Evolutionary conservation across 192 early-diverging fungal genomes (phyloP).

Genomic region (Linnemannia zychae): DNA sequence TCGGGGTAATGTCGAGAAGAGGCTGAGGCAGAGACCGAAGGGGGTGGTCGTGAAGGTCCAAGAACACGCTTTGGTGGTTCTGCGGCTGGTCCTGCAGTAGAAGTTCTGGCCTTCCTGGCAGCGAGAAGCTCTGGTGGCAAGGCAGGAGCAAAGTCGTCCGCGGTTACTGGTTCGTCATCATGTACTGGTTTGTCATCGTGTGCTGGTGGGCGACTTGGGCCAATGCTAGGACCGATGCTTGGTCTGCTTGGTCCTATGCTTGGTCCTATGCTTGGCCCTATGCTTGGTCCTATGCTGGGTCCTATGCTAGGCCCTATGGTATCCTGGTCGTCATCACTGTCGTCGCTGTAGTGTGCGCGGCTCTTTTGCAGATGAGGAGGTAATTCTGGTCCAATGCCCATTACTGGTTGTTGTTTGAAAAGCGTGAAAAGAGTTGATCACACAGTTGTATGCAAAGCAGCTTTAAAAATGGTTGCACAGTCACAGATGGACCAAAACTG

Average conservation of each 20-base stretch:
- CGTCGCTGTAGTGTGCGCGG: neutral
- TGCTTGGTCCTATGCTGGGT: constrained; percentile 32
- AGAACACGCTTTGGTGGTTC: constrained; percentile 34
- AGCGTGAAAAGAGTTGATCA: neutral
- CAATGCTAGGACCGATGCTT: constrained; percentile 27
- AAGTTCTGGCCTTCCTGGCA: constrained; percentile 19
- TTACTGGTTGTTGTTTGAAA: constrained; percentile 3
- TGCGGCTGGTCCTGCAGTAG: neutral
- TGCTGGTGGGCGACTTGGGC: constrained; percentile 21
- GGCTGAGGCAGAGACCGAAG: neutral
- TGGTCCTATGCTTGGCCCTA: constrained; percentile 38
- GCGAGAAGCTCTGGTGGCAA: constrained; percentile 51
- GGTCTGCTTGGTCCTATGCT: constrained; percentile 34
- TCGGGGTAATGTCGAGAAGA: constrained; percentile 11
- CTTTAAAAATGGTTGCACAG: too few species aligned
- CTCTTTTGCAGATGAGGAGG: constrained; percentile 55
- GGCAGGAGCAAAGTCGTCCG: constrained; percentile 53
- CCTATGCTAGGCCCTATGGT: constrained; percentile 31
- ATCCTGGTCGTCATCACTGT: constrained; percentile 26
- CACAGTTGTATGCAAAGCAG: neutral
- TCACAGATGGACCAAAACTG: too few species aligned
- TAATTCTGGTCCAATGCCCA: constrained; percentile 62
- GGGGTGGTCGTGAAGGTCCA: constrained; percentile 46
- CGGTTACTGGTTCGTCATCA: constrained; percentile 1
- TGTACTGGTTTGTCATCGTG: constrained; percentile 8